Evolutionary conservation across 345 rosid genomes (phyloP).

Genomic region (Abelmoschus esculentus): DNA sequence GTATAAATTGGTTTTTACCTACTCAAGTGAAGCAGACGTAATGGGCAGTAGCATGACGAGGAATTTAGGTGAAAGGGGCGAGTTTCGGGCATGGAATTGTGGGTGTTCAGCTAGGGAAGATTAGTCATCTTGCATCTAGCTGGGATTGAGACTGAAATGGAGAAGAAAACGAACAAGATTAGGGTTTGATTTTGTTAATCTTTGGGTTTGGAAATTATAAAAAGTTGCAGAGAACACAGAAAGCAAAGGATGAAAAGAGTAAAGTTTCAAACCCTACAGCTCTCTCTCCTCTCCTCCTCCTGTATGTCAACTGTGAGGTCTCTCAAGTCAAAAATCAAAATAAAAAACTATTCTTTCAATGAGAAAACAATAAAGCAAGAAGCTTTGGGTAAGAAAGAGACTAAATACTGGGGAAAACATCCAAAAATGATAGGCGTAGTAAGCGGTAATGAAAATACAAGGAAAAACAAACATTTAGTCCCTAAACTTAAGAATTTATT

Average conservation of each 20-base stretch:
- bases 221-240: constrained; percentile 22
- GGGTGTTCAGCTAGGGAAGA: constrained; percentile 16
- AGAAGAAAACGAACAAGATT: not conserved
- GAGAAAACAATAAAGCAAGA: too few species aligned
- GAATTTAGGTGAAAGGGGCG: constrained; percentile 32
- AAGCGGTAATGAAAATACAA: too few species aligned
- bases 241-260: constrained; percentile 23
- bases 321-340: constrained; percentile 24
- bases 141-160: constrained; percentile 19
- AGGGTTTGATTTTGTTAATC: constrained; percentile 18
- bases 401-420: too few species aligned
- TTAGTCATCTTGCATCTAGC: constrained; percentile 22
- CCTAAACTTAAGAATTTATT: too few species aligned
- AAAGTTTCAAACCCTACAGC: constrained; percentile 59
- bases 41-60: constrained; percentile 44
- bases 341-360: constrained; percentile 1
- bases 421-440: too few species aligned
- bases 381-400: too few species aligned
- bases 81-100: constrained; percentile 7
- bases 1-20: constrained; percentile 31
- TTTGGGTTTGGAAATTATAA: too few species aligned
- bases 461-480: too few species aligned
- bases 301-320: constrained; percentile 21
- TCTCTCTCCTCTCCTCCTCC: not conserved
- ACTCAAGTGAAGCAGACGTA: constrained; percentile 35